Evolutionary conservation across 768 basidiomycete species (phyloP), one percentile per base, ranked within the genome.

Genomic region (Phanerochaete carnosa): DNA sequence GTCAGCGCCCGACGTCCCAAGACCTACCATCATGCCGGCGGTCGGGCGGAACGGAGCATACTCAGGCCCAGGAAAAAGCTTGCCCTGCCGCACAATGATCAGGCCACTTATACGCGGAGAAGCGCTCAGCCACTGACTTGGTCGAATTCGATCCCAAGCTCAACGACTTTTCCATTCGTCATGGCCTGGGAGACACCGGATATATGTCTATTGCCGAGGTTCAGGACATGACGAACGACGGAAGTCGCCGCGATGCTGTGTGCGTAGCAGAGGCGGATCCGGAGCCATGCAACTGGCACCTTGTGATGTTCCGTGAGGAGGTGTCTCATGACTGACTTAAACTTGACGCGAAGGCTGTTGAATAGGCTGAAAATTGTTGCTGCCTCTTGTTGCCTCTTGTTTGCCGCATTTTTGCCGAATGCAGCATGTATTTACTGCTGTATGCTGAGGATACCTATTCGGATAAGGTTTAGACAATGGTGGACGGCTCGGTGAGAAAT

Each of bases 81-180:
- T 90, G 3, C 96, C 96, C 93, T 97, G 32, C 15, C 25, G 55
- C 52, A 33, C 63, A 45, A 11, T 45, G 19, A n/a, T 58, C 3
- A 35, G 32, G 7, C 33, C 7, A 16, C 35, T n/a, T 26, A 16
- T 32, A 23, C 33, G 19, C 22, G 19, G 22, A 16, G 16, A 43
- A 43, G 33, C 9, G 35, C 2, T 53, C 28, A 11, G 2, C 13
- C n/a, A 28, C 80, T 65, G 62, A 92, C 94, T 77, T 94, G 93
- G 62, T 97, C 97, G 73, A 99, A 98, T 0, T 95, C 94, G 61
- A 98, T 94, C 0, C 96, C 96, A 0, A 98, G 79, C 72, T 99
- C 96, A 56, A 98, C 87, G 47, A 95, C 80, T 69, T 98, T 94
- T 16, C 96, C 96, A 9, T 84, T 87, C 28, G 72, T 72, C 51